These are phyloP conservation scores for Leucogyrophana mollusca DNA, from an alignment of 768 basidiomycete species.

Conservation along the genomic window DNA sequence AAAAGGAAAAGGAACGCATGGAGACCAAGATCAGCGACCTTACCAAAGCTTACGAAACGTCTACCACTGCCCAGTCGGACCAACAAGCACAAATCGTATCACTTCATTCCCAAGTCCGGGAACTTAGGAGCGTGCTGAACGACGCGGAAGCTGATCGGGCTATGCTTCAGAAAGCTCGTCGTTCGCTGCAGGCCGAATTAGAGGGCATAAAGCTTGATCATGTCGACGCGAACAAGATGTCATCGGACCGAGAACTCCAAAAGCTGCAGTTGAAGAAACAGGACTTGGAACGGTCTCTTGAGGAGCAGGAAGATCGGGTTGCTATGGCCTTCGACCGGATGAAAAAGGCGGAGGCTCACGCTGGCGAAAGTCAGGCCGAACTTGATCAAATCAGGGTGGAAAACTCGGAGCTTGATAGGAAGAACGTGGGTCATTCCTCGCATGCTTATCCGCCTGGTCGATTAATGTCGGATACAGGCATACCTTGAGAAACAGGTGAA, in stretches of 20 bases:
- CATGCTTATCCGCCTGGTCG: not conserved
- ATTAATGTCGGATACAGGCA: conserved; percentile 48
- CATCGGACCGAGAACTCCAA: conserved; percentile 74
- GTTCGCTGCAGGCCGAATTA: conserved; percentile 75
- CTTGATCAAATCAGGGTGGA: conserved; percentile 75
- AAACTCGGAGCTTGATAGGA: conserved; percentile 76
- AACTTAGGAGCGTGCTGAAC: conserved; percentile 76
- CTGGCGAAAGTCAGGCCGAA: conserved; percentile 74
- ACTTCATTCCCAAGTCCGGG: conserved; percentile 82
- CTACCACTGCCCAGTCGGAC: conserved; percentile 68
- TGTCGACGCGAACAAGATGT: conserved; percentile 65
- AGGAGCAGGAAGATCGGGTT: conserved; percentile 76
- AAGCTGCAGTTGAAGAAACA: conserved; percentile 77
- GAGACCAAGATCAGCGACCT: conserved; percentile 80
- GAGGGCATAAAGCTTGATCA: conserved; percentile 78
- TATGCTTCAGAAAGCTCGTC: conserved; percentile 78
- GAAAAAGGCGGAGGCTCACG: conserved; percentile 78
- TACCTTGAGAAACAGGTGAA: conserved; percentile 83
- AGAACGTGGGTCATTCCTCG: conserved; percentile 52
- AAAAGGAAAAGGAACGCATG: conserved; percentile 84
- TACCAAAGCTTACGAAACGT: conserved; percentile 72
- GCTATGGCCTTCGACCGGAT: conserved; percentile 71
- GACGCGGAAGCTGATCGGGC: conserved; percentile 83
- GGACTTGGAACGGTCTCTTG: conserved; percentile 73
- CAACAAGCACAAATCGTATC: conserved; percentile 84